Base-by-base conservation (phyloP, 1,284 basidiomycete genomes). In the Cystobasidium pallidum region DNA sequence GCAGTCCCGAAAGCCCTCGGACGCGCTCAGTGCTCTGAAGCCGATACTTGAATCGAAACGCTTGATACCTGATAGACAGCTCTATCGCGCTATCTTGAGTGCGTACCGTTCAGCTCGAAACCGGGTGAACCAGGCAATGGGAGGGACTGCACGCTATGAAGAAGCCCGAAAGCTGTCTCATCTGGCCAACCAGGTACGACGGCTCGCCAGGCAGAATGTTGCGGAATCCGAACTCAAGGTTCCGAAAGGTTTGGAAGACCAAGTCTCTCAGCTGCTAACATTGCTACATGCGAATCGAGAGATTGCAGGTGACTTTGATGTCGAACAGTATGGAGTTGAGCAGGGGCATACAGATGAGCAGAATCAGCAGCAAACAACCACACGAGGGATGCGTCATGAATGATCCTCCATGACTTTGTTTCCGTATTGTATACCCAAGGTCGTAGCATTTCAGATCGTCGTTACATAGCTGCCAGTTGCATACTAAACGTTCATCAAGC, bases 401-500 rank as follows among this genome's bases (percentile, higher is more conserved):
- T 3, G 43, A 39, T 39, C 6, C 15, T 3, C 11, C 11, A 19
- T n/a, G 43, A n/a, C n/a, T n/a, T 3, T 19, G 8, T 45, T 45
- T 45, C 43, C 3, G 3, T 45, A 45, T n/a, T n/a, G 11, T 4
- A 57, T 57, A 57, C 54, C 54, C 54, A 19, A n/a, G 15, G 32
- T 57, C 54, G 54, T 57, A 57, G 54, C 54, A 57, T 32, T 34
- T n/a, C 28, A 57, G 32, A 24, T 57, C 54, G 54, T 57, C 54
- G 54, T 57, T 57, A 57, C 36, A 57, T n/a, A 57, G 51, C 51
- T 17, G 19, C 30, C 54, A 34, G 28, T 36, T 3, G 32, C 54
- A 57, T 57, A 10, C 32, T 10, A 34, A n/a, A 57, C 10, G 11
- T 28, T 4, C 54, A 57, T 11, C 11, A 34, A 57, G 32, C 30